Evolutionary conservation across 441 rosid genomes (phyloP).

Genomic region (Capsella rubella): DNA sequence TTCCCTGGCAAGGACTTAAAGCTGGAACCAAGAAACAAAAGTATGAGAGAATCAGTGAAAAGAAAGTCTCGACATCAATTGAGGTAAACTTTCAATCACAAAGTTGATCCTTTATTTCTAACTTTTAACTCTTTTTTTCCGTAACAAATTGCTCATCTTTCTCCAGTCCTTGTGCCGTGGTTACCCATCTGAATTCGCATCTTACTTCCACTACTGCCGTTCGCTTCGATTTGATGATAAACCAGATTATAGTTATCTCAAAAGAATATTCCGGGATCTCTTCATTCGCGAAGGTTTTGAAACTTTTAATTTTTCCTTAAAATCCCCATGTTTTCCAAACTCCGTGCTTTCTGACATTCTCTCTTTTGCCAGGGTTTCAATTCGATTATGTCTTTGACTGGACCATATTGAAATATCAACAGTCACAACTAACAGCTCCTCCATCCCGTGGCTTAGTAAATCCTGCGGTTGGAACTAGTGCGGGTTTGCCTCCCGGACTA

Average conservation of each 20-base stretch:
- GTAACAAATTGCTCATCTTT: conserved; percentile 3
- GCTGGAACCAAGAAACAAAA: conserved; percentile 99
- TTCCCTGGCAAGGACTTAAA: conserved; percentile 99
- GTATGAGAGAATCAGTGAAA: conserved; percentile 97
- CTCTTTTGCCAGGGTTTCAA: conserved; percentile 79
- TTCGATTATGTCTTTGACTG: conserved; percentile 97
- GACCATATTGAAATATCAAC: conserved; percentile 98
- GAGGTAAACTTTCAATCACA: conserved; percentile 62
- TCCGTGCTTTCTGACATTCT: neutral
- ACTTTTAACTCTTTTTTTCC: neutral
- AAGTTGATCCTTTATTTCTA: conserved; percentile 11
- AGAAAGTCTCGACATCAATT: conserved; percentile 94
- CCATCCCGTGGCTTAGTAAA: conserved; percentile 69
- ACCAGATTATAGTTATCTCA: conserved; percentile 94
- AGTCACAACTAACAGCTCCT: conserved; percentile 82
- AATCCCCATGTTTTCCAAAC: neutral
- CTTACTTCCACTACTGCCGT: conserved; percentile 96
- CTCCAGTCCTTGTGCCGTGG: conserved; percentile 88
- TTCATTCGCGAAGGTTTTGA: conserved; percentile 93
- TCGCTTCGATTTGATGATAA: conserved; percentile 94
- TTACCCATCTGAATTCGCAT: conserved; percentile 96
- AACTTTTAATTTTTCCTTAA: conserved; percentile 14
- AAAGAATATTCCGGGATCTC: conserved; percentile 92
- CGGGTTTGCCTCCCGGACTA: conserved; percentile 75
- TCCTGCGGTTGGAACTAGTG: conserved; percentile 80